These are phyloP conservation scores for Candida lessepsii DNA, from an alignment of 805 yeast genomes.

Conservation along the genomic window DNA sequence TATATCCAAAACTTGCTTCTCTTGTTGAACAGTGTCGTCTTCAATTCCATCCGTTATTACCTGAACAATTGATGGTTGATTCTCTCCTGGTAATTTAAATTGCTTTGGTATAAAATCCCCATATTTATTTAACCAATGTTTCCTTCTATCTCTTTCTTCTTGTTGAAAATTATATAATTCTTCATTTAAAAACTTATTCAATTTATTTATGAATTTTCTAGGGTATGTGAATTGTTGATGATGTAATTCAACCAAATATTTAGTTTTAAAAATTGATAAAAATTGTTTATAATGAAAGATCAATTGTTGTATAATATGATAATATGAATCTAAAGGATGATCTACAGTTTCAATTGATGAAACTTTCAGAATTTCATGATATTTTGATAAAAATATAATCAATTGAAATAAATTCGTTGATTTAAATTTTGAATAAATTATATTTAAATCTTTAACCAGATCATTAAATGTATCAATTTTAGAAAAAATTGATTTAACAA, in stretches of 20 bases:
- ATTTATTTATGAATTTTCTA: conserved; percentile 27
- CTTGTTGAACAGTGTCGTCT: conserved; percentile 19
- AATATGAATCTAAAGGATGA: conserved; percentile 21
- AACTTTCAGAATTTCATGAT: conserved; percentile 15
- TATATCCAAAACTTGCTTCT: conserved; percentile 23
- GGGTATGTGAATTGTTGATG: conserved; percentile 41
- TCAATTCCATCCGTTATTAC: conserved; percentile 44
- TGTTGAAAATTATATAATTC: conserved; percentile 30
- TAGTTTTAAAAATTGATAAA: conserved; percentile 29
- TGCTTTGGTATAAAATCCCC: conserved; percentile 43
- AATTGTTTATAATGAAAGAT: conserved; percentile 37
- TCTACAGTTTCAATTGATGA: conserved; percentile 15
- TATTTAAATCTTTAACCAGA: conserved; percentile 15
- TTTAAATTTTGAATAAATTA: conserved; percentile 22
- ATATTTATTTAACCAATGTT: conserved; percentile 35
- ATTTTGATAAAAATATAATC: conserved; percentile 21
- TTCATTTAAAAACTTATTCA: conserved; percentile 36
- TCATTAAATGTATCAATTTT: conserved; percentile 16
- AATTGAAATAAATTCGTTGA: conserved; percentile 24
- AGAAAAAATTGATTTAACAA: conserved; percentile 16
- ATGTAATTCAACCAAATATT: conserved; percentile 38
- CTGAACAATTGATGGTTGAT: conserved; percentile 39
- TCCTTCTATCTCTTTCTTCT: conserved; percentile 34
- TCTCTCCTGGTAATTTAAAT: conserved; percentile 39
- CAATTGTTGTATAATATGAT: conserved; percentile 29